Percentiles rank a stretch among this genome's conserved stretches.
These are phyloP conservation scores for Xerocomus spinulosus DNA, from an alignment of 768 basidiomycete species.

Conservation along the genomic window DNA sequence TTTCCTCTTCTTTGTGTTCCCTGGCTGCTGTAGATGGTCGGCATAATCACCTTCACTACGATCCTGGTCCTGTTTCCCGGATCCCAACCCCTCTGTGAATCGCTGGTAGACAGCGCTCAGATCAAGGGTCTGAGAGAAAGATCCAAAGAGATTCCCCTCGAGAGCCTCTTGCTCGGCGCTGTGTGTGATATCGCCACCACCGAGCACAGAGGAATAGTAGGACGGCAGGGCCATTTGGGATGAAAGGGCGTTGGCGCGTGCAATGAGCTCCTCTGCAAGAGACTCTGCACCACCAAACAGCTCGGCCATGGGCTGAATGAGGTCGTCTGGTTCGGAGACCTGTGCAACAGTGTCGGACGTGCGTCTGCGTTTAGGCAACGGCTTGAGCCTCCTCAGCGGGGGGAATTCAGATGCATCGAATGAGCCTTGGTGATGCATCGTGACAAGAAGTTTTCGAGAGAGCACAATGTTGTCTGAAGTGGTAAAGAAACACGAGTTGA, in stretches of 20 bases:
- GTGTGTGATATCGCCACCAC: constrained; percentile 39
- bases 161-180: constrained; percentile 14
- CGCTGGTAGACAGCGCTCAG: constrained; percentile 25
- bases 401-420: constrained; percentile 65
- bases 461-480: constrained; percentile 9
- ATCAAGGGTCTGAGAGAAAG: constrained; percentile 25
- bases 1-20: constrained; percentile 86
- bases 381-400: constrained; percentile 63
- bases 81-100: constrained; percentile 23
- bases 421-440: constrained; percentile 49
- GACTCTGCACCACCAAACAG: constrained; percentile 41
- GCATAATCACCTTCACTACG: constrained; percentile 57
- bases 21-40: constrained; percentile 70
- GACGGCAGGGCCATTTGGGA: constrained; percentile 58
- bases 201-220: constrained; percentile 57
- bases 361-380: constrained; percentile 72
- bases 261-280: constrained; percentile 54
- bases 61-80: constrained; percentile 45
- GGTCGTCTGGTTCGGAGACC: constrained; percentile 24
- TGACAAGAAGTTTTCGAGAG: constrained; percentile 12
- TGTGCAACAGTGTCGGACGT: constrained; percentile 36
- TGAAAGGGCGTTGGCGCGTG: constrained; percentile 53
- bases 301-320: constrained; percentile 29
- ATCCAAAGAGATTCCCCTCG: constrained; percentile 18
- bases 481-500: constrained; percentile 26